Conservation (phyloP, 169 alveolate genomes). For the Plasmodium cynomolgi region DNA sequence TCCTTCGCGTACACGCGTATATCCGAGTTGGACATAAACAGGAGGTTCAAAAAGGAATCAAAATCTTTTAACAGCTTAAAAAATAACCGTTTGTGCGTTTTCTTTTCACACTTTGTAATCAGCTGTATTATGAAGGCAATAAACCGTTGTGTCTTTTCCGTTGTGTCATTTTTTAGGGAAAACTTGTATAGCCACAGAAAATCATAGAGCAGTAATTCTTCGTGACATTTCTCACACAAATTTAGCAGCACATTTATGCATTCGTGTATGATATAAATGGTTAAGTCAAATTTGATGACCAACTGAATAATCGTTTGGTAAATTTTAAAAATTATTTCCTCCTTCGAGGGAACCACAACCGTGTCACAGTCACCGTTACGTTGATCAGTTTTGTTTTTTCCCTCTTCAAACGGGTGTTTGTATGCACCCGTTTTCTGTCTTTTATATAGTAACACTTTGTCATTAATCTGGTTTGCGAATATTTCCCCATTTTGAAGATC, state of each 20-base stretch:
- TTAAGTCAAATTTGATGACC: constrained; percentile 14
- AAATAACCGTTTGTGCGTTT: constrained; percentile 4
- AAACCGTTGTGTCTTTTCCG: constrained; percentile 17
- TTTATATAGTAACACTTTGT: constrained; percentile 1
- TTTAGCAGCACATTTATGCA: constrained; percentile 40
- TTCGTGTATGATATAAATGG: constrained; percentile 47
- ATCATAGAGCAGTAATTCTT: constrained; percentile 25
- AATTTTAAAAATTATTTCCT: constrained; percentile 26
- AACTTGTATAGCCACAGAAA: constrained; percentile 19
- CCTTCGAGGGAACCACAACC: background rate
- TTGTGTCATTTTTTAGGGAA: constrained; percentile 25
- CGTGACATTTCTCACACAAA: constrained; percentile 7
- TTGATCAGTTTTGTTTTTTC: background rate
- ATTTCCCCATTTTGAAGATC: constrained; percentile 4
- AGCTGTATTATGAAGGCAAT: constrained; percentile 20
- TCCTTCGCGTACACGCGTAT: constrained; percentile 14
- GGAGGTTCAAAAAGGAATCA: constrained; percentile 14
- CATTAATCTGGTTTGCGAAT: background rate
- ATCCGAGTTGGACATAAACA: constrained; percentile 15
- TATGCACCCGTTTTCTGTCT: background rate
- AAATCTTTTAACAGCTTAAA: constrained; percentile 9
- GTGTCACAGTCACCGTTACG: background rate
- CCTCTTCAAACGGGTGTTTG: background rate
- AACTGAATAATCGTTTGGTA: constrained; percentile 25
- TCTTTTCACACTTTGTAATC: constrained; percentile 1